A percentile compares a stretch with the other conserved stretches of the same genome.
Conservation (phyloP, 1,139 yeast genomes). For the Zhuliangozyma parablackwelliae region DNA sequence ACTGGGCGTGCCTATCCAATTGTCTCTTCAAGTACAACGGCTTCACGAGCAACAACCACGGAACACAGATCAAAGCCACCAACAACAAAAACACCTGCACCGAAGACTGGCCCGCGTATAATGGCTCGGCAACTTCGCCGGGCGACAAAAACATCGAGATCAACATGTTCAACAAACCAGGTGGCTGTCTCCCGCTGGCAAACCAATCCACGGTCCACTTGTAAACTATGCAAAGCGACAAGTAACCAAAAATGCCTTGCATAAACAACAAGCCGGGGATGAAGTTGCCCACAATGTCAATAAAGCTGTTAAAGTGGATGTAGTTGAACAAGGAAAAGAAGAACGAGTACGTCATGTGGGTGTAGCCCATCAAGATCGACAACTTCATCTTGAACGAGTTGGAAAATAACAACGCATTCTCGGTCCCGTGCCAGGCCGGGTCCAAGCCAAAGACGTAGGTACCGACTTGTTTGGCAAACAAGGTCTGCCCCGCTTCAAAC, state of each 20-base stretch:
- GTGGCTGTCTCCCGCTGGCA: conserved; percentile 64
- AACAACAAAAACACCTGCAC: conserved; percentile 57
- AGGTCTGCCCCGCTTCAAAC: conserved; percentile 54
- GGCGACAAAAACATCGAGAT: conserved; percentile 80
- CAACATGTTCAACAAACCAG: conserved; percentile 76
- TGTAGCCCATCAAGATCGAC: conserved; percentile 74
- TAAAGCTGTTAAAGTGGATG: conserved; percentile 49
- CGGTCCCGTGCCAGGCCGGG: conserved; percentile 80
- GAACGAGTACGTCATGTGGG: conserved; percentile 74
- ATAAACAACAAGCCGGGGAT: conserved; percentile 75
- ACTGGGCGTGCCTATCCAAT: conserved; percentile 38
- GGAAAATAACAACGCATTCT: conserved; percentile 66
- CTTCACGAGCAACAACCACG: conserved; percentile 66
- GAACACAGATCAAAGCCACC: conserved; percentile 69
- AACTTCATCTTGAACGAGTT: conserved; percentile 82
- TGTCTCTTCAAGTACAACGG: conserved; percentile 51
- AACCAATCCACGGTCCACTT: conserved; percentile 81
- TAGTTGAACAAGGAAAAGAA: conserved; percentile 66
- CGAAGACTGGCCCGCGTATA: conserved; percentile 59
- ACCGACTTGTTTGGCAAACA: conserved; percentile 54
- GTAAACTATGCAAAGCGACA: conserved; percentile 66
- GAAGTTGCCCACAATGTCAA: conserved; percentile 74
- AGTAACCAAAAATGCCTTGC: conserved; percentile 81
- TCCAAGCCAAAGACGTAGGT: conserved; percentile 68
- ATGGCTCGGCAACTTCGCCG: conserved; percentile 62